phyloP scores from a whole-genome alignment of 2,329 filamentous ascomycete genomes.

The Anisogramma anomala region DNA sequence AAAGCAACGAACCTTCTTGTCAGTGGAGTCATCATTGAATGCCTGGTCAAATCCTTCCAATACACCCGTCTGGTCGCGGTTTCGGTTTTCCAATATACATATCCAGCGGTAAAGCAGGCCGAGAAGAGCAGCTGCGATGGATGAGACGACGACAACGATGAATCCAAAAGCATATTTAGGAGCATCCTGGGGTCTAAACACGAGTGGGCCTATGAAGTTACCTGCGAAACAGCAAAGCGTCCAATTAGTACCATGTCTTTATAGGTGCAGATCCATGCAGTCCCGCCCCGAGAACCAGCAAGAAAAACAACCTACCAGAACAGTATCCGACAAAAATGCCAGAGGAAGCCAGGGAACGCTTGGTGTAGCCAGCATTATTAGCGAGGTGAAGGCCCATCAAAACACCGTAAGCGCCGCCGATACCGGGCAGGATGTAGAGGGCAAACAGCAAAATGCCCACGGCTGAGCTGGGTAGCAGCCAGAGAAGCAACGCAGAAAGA shows the following conservation, averaged over 20 bases:
- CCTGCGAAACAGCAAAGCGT: slow-evolving; percentile 13
- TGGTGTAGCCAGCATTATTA: slow-evolving; percentile 42
- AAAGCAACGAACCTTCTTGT: slow-evolving; percentile 4
- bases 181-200: slow-evolving; percentile 29
- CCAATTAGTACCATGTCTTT: not conserved
- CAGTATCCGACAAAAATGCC: slow-evolving; percentile 41
- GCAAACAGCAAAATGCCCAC: slow-evolving; percentile 37
- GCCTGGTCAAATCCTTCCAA: slow-evolving; percentile 6
- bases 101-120: slow-evolving; percentile 30
- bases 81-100: slow-evolving; percentile 10
- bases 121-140: slow-evolving; percentile 22
- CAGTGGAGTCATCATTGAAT: slow-evolving; percentile 5
- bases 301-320: slow-evolving; percentile 24
- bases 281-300: not conserved
- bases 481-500: slow-evolving; percentile 30
- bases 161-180: slow-evolving; percentile 30
- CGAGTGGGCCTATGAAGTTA: slow-evolving; percentile 34
- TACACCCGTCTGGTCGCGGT: not conserved
- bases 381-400: slow-evolving; percentile 38
- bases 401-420: slow-evolving; percentile 35
- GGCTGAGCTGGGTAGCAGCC: slow-evolving; percentile 28
- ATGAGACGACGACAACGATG: slow-evolving; percentile 26
- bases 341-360: slow-evolving; percentile 35
- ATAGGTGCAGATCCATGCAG: too few species aligned
- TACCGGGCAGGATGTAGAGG: slow-evolving; percentile 34